phyloP scores from a whole-genome alignment of 306 rosid genomes.

The Amphicarpaea edgeworthii region DNA sequence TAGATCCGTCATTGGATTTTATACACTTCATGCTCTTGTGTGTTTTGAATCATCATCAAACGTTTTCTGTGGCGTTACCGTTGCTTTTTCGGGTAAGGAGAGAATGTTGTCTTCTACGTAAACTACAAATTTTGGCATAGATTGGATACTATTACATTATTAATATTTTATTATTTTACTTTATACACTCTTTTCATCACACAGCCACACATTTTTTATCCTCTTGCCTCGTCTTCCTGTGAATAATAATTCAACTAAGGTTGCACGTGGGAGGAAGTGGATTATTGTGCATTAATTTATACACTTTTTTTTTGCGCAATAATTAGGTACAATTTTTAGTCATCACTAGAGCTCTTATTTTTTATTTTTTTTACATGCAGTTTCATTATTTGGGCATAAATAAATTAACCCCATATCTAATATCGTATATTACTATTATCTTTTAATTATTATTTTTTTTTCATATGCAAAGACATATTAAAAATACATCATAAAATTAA shows the following conservation, averaged over 20 bases:
- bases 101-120: conserved; percentile 8
- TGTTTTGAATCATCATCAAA: background rate
- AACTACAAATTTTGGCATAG: background rate
- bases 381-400: background rate
- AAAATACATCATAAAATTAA: too few species aligned
- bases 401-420: too few species aligned
- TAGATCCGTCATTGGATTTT: background rate
- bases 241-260: background rate
- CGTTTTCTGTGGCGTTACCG: background rate
- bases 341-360: background rate
- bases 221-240: background rate
- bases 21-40: background rate
- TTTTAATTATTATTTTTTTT: too few species aligned
- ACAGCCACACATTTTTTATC: conserved; percentile 5
- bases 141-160: background rate
- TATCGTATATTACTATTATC: too few species aligned
- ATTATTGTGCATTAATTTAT: background rate
- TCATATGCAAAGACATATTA: too few species aligned
- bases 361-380: too few species aligned
- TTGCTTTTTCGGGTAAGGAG: background rate
- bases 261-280: background rate
- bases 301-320: background rate
- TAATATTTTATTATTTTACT: background rate
- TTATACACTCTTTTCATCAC: too few species aligned
- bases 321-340: background rate